Conservation (phyloP, 2,329 filamentous ascomycete genomes). For the Orbilia oligospora region DNA sequence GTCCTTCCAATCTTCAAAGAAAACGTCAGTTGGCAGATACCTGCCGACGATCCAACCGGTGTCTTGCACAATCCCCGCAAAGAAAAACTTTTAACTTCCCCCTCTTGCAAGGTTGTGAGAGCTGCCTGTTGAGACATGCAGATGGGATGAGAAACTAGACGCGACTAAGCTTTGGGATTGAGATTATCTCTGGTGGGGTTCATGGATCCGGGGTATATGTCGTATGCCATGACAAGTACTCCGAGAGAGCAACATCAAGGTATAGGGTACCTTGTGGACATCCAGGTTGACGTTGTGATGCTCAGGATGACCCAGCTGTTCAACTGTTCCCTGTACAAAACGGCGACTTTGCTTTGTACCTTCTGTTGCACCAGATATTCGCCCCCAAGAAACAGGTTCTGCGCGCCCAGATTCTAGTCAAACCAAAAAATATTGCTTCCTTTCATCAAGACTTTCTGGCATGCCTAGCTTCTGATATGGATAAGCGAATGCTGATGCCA, state of each 20-base stretch:
- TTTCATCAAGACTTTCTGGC: slow-evolving; percentile 25
- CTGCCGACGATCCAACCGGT: slow-evolving; percentile 46
- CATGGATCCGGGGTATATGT: slow-evolving; percentile 53
- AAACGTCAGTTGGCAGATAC: slow-evolving; percentile 58
- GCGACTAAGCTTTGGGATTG: slow-evolving; percentile 24
- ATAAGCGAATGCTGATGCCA: slow-evolving; percentile 36
- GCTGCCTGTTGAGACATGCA: slow-evolving; percentile 41
- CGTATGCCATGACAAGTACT: slow-evolving; percentile 42
- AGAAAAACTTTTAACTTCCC: slow-evolving; percentile 35
- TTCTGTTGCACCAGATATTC: slow-evolving; percentile 30
- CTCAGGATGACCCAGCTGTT: slow-evolving; percentile 24
- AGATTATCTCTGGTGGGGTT: slow-evolving; percentile 38
- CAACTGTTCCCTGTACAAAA: slow-evolving; percentile 47
- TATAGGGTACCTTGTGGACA: slow-evolving; percentile 44
- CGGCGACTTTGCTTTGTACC: slow-evolving; percentile 57
- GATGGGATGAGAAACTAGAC: slow-evolving; percentile 26
- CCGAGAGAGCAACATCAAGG: slow-evolving; percentile 24
- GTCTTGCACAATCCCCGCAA: slow-evolving; percentile 46
- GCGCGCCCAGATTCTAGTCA: slow-evolving; percentile 33
- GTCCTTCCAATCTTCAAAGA: slow-evolving; percentile 20
- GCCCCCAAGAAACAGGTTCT: slow-evolving; percentile 31
- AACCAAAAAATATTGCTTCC: slow-evolving; percentile 18
- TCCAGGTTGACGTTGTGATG: slow-evolving; percentile 33
- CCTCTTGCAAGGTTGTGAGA: slow-evolving; percentile 42
- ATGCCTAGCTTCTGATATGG: slow-evolving; percentile 3